phyloP scores from a whole-genome alignment of 805 yeast genomes.

The Ogataea methylovora region DNA sequence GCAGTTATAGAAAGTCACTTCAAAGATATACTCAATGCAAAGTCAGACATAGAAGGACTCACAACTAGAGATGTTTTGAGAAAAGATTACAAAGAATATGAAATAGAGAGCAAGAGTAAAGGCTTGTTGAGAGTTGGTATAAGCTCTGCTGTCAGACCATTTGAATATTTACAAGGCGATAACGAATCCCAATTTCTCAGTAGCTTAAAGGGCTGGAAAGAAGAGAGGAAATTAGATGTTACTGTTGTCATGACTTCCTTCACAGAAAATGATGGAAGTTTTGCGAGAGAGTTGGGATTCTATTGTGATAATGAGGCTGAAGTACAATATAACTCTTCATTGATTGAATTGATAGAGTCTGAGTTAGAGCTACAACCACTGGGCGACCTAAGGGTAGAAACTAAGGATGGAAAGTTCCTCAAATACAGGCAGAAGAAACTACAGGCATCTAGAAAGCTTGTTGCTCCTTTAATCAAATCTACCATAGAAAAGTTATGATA shows the following conservation, averaged over 20 bases:
- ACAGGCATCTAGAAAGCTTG: constrained; percentile 75
- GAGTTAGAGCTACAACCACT: constrained; percentile 16
- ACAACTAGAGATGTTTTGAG: constrained; percentile 53
- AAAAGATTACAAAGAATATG: constrained; percentile 76
- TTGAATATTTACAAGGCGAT: constrained; percentile 39
- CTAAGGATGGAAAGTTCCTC: not conserved
- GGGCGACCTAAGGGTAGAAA: too few species aligned
- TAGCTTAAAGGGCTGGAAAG: constrained; percentile 15
- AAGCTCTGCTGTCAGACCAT: constrained; percentile 62
- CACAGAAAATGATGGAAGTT: constrained; percentile 19
- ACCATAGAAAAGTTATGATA: constrained; percentile 2
- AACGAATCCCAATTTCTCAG: constrained; percentile 18
- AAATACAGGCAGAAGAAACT: constrained; percentile 41
- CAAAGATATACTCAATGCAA: constrained; percentile 35
- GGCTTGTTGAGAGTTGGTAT: constrained; percentile 49
- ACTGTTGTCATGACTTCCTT: constrained; percentile 42
- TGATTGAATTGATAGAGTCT: constrained; percentile 9
- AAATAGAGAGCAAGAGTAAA: not conserved
- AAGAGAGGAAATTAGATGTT: constrained; percentile 26
- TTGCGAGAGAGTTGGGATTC: constrained; percentile 38
- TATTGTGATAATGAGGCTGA: constrained; percentile 4
- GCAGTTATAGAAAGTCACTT: constrained; percentile 9
- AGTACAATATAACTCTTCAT: not conserved
- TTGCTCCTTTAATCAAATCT: constrained; percentile 53
- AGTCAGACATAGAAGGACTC: constrained; percentile 58